Percentiles rank a stretch among this genome's conserved stretches.
Evolutionary conservation across 1,139 yeast species (phyloP).

Genomic region (Debaryomyces robertsiae): DNA sequence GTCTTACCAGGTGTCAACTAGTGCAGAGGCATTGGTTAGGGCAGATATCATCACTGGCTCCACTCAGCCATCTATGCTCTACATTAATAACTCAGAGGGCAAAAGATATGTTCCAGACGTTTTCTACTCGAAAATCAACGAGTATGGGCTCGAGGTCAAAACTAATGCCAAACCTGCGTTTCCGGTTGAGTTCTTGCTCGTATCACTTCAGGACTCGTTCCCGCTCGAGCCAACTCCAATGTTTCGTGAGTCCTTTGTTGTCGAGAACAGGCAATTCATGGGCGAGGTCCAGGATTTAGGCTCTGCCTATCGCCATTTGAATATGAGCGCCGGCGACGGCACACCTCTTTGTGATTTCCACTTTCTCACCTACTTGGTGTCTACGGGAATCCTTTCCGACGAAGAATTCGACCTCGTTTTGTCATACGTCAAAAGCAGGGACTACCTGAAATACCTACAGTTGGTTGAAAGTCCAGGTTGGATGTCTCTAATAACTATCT

Average conservation of each 20-base stretch:
- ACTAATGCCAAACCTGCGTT: conserved; percentile 93
- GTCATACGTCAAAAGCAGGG: conserved; percentile 40
- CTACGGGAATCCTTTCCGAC: conserved; percentile 53
- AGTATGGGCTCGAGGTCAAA: conserved; percentile 85
- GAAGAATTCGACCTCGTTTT: conserved; percentile 54
- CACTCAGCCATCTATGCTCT: conserved; percentile 87
- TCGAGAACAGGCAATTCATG: conserved; percentile 76
- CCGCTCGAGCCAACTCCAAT: conserved; percentile 63
- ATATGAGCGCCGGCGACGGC: conserved; percentile 43
- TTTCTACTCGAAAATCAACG: conserved; percentile 80
- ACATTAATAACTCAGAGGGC: conserved; percentile 70
- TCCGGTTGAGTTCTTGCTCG: conserved; percentile 90
- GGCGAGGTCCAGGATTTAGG: conserved; percentile 72
- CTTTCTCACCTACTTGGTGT: conserved; percentile 57
- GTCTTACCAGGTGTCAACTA: conserved; percentile 84
- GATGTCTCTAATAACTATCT: conserved; percentile 70
- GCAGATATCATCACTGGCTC: conserved; percentile 89
- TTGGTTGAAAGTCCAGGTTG: conserved; percentile 72
- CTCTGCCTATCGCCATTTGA: conserved; percentile 46
- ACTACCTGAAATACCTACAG: conserved; percentile 49
- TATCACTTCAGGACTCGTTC: conserved; percentile 91
- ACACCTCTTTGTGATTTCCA: conserved; percentile 69
- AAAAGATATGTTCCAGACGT: conserved; percentile 92
- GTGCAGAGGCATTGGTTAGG: conserved; percentile 83
- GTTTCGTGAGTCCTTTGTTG: conserved; percentile 57